Evolutionary conservation across 345 rosid genomes (phyloP), one percentile per base, ranked within the genome.

Genomic region (Citrus australasica): DNA sequence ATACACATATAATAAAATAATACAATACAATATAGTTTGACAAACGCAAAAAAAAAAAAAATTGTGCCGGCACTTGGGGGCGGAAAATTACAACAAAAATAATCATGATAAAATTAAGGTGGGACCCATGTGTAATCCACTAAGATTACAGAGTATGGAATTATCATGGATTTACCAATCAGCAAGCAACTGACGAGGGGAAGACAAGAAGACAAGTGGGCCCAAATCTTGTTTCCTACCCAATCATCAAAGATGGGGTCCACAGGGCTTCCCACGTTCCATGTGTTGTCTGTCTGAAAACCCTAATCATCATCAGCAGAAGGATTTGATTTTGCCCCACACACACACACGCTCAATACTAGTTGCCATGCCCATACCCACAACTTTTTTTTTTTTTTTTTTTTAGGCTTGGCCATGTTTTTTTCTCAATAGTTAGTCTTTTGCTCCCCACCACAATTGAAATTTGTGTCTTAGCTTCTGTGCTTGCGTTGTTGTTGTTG

Each of bases 151-250:
- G 22, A 38, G 38, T 72, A 75, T 71, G 76, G 74, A 37, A 40
- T 63, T 74, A 60, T 37, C 60, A 60, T 42, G 75, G 53, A 69
- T 10, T 59, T 48, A 2, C 83, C 88, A 67, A 77, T 72, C 55
- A 76, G 69, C 24, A 69, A 28, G 48, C 81, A 73, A 65, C 14
- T 73, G 79, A 80, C 71, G 82, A 73, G 76, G 63, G 68, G 38
- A 62, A 13, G 92, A 83, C 90, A 87, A 76, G 76, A 65, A 74
- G 90, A 89, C 94, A 88, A 61, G 80, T 30, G 58, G 74, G 84
- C 80, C 93, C 85, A 76, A 76, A 24, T 10, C 19, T 59, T 83
- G 94, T 88, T 85, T 84, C 88, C 89, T 77, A 79, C 88, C 89
- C 77, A 82, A 85, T 89, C 89, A 88, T 87, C 88, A 84, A 71